Evolutionary conservation across 768 basidiomycete species (phyloP), one percentile per base, ranked within the genome.

Genomic region (Termitomyces titanicus): DNA sequence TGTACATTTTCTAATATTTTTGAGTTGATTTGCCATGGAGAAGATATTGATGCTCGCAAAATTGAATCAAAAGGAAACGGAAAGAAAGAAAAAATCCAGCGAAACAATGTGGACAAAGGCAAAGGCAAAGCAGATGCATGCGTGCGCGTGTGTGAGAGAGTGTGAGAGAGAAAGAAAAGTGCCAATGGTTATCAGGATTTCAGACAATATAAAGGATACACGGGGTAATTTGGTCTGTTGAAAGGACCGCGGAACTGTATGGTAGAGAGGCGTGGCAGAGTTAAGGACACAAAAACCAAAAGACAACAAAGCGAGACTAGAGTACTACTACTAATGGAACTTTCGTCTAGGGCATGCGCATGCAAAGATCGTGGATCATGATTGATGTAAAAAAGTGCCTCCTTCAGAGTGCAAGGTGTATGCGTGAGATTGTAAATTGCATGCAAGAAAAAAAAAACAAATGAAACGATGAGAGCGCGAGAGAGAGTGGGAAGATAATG

Each of bases 381-480:
- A 74, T 74, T 73, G 63, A 57, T 72, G 69, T 73, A 74, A 47
- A 59, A 56, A 73, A 72, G 76, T 82, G 81, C 83, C 84, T 85
- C 84, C 84, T 86, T 86, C 79, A 86, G 84, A 85, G 79, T 80
- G 81, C 79, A 68, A 64, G 61, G 68, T 62, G 61, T 48, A 61
- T 64, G 67, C 64, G 55, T 54, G 56, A 55, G 54, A 56, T 29
- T 72, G 69, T 76, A 79, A 75, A 78, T 79, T 75, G 76, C 76
- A 79, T 80, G 81, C 77, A 75, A 65, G 66, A 64, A 64, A 69
- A 66, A 56, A 13, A 35, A 38, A 22, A 24, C 6, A 38, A 2
- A 52, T 29, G n/a, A 45, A 25, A 25, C 55, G 61, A 69, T 63
- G 66, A 53, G 47, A 53, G 39, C n/a, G n/a, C n/a, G 24, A 42